Conservation (phyloP, 1,284 basidiomycete species). For the Ceratobasidium sp. region DNA sequence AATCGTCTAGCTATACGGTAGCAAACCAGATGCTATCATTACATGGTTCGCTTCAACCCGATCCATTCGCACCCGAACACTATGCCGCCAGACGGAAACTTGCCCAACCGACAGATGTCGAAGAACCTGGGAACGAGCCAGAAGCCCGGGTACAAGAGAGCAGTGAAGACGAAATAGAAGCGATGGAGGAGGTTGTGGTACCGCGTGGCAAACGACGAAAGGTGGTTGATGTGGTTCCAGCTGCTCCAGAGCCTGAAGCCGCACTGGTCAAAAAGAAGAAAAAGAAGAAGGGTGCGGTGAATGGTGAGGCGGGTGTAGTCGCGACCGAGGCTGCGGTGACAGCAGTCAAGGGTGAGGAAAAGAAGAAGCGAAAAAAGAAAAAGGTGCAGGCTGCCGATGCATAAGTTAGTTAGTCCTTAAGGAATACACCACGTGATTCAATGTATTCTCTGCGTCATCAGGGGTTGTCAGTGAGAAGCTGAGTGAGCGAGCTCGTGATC, state of each 20-base stretch:
- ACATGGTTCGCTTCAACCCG: constrained; percentile 85
- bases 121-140: constrained; percentile 22
- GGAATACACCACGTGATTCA: constrained; percentile 25
- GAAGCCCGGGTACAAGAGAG: constrained; percentile 35
- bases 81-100: constrained; percentile 48
- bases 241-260: constrained; percentile 17
- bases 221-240: constrained; percentile 27
- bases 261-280: constrained; percentile 26
- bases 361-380: constrained; percentile 42
- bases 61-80: constrained; percentile 82
- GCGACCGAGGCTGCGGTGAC: constrained; percentile 9
- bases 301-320: constrained; percentile 15
- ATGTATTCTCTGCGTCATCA: constrained; percentile 1
- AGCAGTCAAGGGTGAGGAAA: constrained; percentile 18
- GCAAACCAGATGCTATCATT: constrained; percentile 96
- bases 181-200: constrained; percentile 23
- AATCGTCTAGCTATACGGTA: constrained; percentile 75
- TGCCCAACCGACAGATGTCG: constrained; percentile 11
- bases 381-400: not conserved
- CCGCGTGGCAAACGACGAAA: constrained; percentile 43
- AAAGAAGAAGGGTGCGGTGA: constrained; percentile 23
- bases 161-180: constrained; percentile 34
- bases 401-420: constrained; percentile 9
- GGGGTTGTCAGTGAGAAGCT: constrained; percentile 3
- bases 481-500: constrained; percentile 10